Percentiles rank a stretch among this genome's conserved stretches.
Evolutionary conservation across 2,329 filamentous ascomycete genomes (phyloP).

Genomic region (Fusarium torreyae): DNA sequence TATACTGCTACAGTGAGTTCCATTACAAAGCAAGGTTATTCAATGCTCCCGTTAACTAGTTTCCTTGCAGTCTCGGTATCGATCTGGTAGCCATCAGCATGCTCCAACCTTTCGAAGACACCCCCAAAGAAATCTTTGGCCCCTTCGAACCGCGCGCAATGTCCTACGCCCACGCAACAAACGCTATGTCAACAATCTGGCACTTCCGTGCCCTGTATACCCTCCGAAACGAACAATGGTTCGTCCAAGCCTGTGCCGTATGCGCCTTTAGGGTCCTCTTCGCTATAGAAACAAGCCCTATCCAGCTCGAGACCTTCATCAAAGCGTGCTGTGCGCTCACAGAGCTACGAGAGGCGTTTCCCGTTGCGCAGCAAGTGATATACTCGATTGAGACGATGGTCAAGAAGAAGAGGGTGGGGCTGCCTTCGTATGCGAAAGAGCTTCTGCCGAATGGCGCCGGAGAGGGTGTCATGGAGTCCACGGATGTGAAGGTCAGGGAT

Average conservation of each 20-base stretch:
- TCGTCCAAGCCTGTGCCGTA: conserved; percentile 26
- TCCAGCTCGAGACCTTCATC: conserved; percentile 36
- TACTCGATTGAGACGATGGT: conserved; percentile 23
- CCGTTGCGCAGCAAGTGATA: conserved; percentile 26
- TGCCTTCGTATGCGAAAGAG: conserved; percentile 25
- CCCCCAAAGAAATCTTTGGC: conserved; percentile 29
- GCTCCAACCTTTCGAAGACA: conserved; percentile 25
- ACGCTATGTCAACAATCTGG: conserved; percentile 40
- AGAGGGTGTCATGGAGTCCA: conserved; percentile 13
- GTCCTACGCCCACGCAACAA: conserved; percentile 29
- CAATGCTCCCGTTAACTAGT: neutral
- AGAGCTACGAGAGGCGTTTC: conserved; percentile 28
- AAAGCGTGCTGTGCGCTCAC: conserved; percentile 32
- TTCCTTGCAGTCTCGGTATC: conserved; percentile 5
- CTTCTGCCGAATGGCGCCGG: conserved; percentile 10
- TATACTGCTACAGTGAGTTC: conserved; percentile 28
- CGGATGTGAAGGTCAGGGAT: conserved; percentile 27
- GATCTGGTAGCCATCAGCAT: conserved; percentile 32
- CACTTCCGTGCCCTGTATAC: conserved; percentile 34
- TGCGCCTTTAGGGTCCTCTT: conserved; percentile 33
- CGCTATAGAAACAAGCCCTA: conserved; percentile 20
- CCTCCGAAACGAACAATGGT: conserved; percentile 27
- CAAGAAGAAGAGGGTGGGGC: conserved; percentile 12
- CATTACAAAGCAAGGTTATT: rapidly evolving
- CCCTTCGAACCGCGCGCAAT: conserved; percentile 22